Base-by-base conservation (phyloP, 2,329 filamentous ascomycete species). In the Claviceps sorghi region DNA sequence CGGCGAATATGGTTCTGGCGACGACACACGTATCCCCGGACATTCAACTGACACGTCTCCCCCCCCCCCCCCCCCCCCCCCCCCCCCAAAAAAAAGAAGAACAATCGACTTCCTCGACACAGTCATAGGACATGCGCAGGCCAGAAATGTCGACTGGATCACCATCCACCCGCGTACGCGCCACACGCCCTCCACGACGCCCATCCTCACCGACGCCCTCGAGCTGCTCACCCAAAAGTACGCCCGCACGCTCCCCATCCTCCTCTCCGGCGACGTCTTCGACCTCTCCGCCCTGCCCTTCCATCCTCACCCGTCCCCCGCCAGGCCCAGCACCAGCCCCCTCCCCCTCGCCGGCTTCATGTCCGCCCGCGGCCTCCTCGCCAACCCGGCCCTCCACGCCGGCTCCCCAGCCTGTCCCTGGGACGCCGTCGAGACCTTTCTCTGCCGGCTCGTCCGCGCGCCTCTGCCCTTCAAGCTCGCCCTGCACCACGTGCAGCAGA, bases 201-300 rank as follows among this genome's bases (percentile, higher is more conserved):
- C 81, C 8, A 83, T 85, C 53, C 73, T 78, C 60, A 69, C 80
- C 40, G 79, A 80, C 42, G 78, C 82, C 0, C 76, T 86, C 10
- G 71, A 73, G 49, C 65, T 76, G 13, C 67, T 84, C 11, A 76
- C 75, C 2, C 66, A 71, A 15, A 74, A 71, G 56, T 76, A 77
- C 61, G 67, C 76, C 49, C 61, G 69, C 49, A 70, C 67, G n/a
- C 70, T 86, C 0, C 83, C 82, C 0, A 73, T 84, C 40, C 68
- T 86, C 7, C 75, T 83, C 3, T 86, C 83, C n/a, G 83, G 83
- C 17, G 83, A 86, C 58, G 76, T 84, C 21, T 85, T 84, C 58
- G 74, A 79, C 32, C 68, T 83, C 49, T 65, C 65, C 49, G 59
- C 70, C 11, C 66, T 80, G 29, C 53, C 53, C 5, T 32, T 53